phyloP scores from a whole-genome alignment of 805 yeast genomes.

The Danielia oregonensis region DNA sequence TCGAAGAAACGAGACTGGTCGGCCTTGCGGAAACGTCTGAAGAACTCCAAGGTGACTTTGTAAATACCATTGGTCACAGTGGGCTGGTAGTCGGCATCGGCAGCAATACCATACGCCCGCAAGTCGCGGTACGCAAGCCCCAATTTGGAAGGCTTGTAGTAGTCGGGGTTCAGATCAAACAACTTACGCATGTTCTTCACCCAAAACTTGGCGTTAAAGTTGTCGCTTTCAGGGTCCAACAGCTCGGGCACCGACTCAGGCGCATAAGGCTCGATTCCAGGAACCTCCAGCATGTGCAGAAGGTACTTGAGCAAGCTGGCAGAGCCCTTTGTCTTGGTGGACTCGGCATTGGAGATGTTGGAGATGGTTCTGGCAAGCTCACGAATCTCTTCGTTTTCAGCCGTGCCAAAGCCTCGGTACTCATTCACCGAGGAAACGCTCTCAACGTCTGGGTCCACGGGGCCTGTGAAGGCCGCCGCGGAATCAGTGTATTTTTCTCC shows the following conservation, averaged over 20 bases:
- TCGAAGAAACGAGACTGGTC: slow-evolving; percentile 32
- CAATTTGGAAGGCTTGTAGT: slow-evolving; percentile 57
- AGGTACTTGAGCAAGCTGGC: slow-evolving; percentile 34
- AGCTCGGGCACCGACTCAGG: slow-evolving; percentile 9
- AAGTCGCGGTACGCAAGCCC: slow-evolving; percentile 58
- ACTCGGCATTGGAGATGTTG: slow-evolving; percentile 10
- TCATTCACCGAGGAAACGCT: slow-evolving; percentile 8
- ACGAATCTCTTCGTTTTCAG: slow-evolving; percentile 31
- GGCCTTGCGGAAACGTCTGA: slow-evolving; percentile 16
- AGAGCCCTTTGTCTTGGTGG: slow-evolving; percentile 14
- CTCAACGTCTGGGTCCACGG: slow-evolving; percentile 3
- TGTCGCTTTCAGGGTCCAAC: slow-evolving; percentile 57
- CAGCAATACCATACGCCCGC: slow-evolving; percentile 61
- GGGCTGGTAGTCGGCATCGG: slow-evolving; percentile 64
- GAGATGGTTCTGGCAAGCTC: slow-evolving; percentile 43
- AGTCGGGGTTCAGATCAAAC: slow-evolving; percentile 8
- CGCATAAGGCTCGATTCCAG: slow-evolving; percentile 16
- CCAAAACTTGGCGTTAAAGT: slow-evolving; percentile 62
- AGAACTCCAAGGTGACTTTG: slow-evolving; percentile 10
- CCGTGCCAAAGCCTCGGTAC: slow-evolving; percentile 35
- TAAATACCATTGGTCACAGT: slow-evolving; percentile 43
- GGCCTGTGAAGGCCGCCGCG: slow-evolving; percentile 6
- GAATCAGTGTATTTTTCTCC: slow-evolving; percentile 9
- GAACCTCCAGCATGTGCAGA: slow-evolving; percentile 39
- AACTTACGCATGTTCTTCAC: slow-evolving; percentile 18